Evolutionary conservation across 1,284 basidiomycete genomes (phyloP), one percentile per base, ranked within the genome.

Genomic region (Malassezia vespertilionis): DNA sequence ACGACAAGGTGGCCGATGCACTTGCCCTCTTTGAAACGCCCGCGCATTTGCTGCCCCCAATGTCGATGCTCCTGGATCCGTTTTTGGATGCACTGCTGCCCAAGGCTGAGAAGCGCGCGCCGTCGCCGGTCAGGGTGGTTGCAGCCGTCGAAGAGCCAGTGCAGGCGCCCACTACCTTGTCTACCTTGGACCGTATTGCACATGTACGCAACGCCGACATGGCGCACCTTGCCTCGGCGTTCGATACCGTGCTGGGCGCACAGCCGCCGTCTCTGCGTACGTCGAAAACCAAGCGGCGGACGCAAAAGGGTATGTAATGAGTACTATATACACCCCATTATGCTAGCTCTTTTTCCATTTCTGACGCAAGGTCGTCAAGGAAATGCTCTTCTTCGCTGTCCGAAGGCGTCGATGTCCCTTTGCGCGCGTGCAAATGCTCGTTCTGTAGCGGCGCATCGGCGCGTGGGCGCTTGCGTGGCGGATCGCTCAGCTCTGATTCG

Each of bases 1-100:
- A 41, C 15, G 42, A 21, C 5, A 38, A 36, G 4, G 53, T 49
- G 2, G 43, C 56, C 8, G 56, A 50, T 3, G 48, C 55, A 76
- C 59, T 65, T 9, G 73, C 74, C 46, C 72, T 82, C 34, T 84
- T 88, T 62, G 79, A 82, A 53, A 78, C 77, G 3, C 82, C 87
- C 4, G 79, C 83, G 23, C 83, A 89, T 72, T 77, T 86, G 38
- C 76, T 86, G 60, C 86, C 87, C 12, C 80, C 86, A 4, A 74
- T 89, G 46, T 78, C 81, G 39, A 74, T 76, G 39, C 71, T 91
- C 33, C 90, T 85, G 66, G 81, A 84, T 27, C 74, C 81, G 14
- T 74, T 89, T 58, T 77, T 90, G 61, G 75, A 77, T 35, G 75
- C 77, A 38, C 79, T 86, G 62, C 73, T 90, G 53, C 76, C 74